Evolutionary conservation across 2,329 filamentous ascomycete genomes (phyloP).

Genomic region (Penicillium sp.): DNA sequence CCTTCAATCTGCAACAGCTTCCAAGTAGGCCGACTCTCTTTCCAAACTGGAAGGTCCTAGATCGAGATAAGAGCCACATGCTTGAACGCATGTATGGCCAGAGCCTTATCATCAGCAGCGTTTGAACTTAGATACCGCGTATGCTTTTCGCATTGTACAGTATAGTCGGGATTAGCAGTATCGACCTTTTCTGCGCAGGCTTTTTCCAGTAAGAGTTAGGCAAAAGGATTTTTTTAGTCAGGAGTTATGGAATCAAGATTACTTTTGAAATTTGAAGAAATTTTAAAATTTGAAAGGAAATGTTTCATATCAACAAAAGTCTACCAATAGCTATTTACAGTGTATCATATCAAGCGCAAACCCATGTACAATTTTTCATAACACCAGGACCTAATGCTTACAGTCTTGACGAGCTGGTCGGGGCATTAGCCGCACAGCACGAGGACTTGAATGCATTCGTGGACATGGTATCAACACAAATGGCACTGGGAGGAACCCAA

Average conservation of each 20-base stretch:
- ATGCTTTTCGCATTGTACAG: too few species aligned
- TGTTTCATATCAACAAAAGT: slow-evolving; percentile 3
- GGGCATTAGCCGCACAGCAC: slow-evolving; percentile 24
- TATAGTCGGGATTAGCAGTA: too few species aligned
- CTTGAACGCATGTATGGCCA: too few species aligned
- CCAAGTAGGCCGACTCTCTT: background rate
- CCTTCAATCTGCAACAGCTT: background rate
- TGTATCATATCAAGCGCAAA: slow-evolving; percentile 11
- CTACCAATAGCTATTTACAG: slow-evolving; percentile 14
- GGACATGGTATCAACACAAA: slow-evolving; percentile 35
- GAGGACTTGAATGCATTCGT: slow-evolving; percentile 31
- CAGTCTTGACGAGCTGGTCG: slow-evolving; percentile 22
- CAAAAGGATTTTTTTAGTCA: too few species aligned
- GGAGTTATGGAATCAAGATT: too few species aligned
- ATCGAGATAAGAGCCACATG: too few species aligned
- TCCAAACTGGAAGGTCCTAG: background rate
- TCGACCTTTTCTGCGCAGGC: too few species aligned
- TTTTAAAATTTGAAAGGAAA: background rate
- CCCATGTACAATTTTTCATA: slow-evolving; percentile 9
- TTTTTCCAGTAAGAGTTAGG: too few species aligned
- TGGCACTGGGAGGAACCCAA: slow-evolving; percentile 55
- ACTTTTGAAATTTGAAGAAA: too few species aligned
- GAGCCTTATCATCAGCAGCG: too few species aligned
- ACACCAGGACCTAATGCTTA: slow-evolving; percentile 14
- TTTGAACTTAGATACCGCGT: too few species aligned